Base-by-base conservation (phyloP, 129 eudicot genomes). In the Ambrosia artemisiifolia region DNA sequence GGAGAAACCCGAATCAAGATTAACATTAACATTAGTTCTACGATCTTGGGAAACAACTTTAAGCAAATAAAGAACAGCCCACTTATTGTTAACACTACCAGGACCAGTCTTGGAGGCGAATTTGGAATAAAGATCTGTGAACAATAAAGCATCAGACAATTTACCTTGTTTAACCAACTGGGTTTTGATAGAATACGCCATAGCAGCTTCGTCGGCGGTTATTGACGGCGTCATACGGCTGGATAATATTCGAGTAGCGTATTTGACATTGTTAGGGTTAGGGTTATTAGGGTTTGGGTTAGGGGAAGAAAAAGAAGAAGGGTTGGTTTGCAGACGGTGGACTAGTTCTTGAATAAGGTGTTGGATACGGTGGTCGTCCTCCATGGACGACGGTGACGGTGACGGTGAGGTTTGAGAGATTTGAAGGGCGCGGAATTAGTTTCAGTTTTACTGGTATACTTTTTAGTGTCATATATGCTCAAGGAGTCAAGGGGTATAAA, bases 221-320 rank as follows among this genome's bases (percentile, higher is more conserved):
- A 90, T 86, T 20, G 99, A 90, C 0, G 97, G 99, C 49, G 86
- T 82, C 96, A 95, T 88, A 6, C 99, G 96, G 83, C 97, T 90
- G 63, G 96, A 86, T 55, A 90, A 82, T 50, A 95, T 88, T 50
- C 97, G 91, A 35, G 86, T 53, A 19, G 94, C 92, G 85, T 95
- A 95, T 42, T 77, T 79, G 44, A 95, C 86, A 33, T 89, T 69
- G 70, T 44, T 63, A 60, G 67, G 71, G 79, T 63, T 78, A 54
- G 72, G 75, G 56, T 75, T 65, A 47, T 75, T 65, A 47, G 97
- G 81, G 86, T 81, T 63, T 67, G 97, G 83, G 85, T 75, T 88
- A 42, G 81, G 63, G 47, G 46, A 16, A 1, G 83, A 76, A 63
- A 74, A 40, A 11, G 59, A 63, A 38, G 80, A 74, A 10, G 61